Base-by-base conservation (phyloP, 2,329 filamentous ascomycete species). In the Taxawa tesnikishii region DNA sequence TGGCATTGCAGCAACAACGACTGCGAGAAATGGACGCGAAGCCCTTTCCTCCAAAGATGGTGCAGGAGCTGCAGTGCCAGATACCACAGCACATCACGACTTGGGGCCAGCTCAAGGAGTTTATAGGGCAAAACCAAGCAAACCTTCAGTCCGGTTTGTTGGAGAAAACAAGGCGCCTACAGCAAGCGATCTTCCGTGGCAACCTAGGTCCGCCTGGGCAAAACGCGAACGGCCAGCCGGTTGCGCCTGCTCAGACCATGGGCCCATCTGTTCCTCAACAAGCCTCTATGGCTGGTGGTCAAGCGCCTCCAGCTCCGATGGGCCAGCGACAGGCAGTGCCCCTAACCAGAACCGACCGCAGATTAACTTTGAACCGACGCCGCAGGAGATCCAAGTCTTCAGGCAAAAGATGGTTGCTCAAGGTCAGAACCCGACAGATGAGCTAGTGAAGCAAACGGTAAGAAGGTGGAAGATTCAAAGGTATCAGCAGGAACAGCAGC, bases 61-160 rank as follows among this genome's bases (percentile, higher is more conserved):
- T 42, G 5, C 26, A 31, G 4, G 30, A 40, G 6, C 26, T 45
- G 5, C n/a, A 8, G 8, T 8, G 19, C n/a, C 8, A 8, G 19
- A 23, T 23, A 23, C 19, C 19, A 23, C 8, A 23, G 8, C 33
- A 32, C 14, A 34, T 49, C 13, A 18, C 21, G 7, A 65, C 61
- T 3, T 75, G 71, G 71, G 62, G 62, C 6, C 64, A 72, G 34
- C 53, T 75, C 5, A 75, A 73, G 47, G 53, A 64, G 32, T 70
- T 67, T 56, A 62, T 63, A 11, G 44, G 47, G 16, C 53, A 62
- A 26, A 71, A 71, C 34, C 53, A 55, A 11, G 53, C 55, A 29
- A 51, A 55, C 4, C 41, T 65, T 29, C 59, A 56, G 12, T 55
- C 53, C 7, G 53, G 56, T 4, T 59, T 58, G 27, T 33, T 60